Evolutionary conservation across 176 grass and related monocot genomes (phyloP), one percentile per base, ranked within the genome.

Genomic region (Avena sativa): DNA sequence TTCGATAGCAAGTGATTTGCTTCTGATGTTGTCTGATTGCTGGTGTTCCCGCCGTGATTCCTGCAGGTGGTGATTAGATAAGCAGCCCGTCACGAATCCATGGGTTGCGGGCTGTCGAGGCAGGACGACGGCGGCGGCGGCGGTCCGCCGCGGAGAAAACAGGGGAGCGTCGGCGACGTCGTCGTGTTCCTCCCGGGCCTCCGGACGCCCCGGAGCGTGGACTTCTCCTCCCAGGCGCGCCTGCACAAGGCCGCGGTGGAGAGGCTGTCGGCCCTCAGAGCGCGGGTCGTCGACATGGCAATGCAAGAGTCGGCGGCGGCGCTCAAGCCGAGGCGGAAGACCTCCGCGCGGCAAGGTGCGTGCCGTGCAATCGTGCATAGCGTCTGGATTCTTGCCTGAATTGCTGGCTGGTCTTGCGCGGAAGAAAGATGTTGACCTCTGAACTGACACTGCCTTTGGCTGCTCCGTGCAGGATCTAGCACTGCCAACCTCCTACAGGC

Each of bases 141-240:
- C 13, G 38, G 40, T 6, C 40, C 40, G 40, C 71, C 55, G 4
- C 83, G 93, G 77, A 86, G 87, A 53, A 83, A 62, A 30, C 91
- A 83, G 53, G 88, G 77, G 57, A 91, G 92, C 91, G 91, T 98
- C 74, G 93, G 93, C 32, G 92, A 98, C 69, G 90, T 98, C 60
- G 92, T 94, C 74, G 96, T 98, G 12, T 98, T 94, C 86, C 68
- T 95, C 6, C 96, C 96, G 4, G 96, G 96, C 40, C 86, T 98
- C 84, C 93, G 96, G 57, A 80, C 91, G 81, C 93, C 96, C 6
- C 80, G 82, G 67, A 32, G 61, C n/a, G 91, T 95, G 1, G 96
- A 98, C 74, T 83, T 98, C 23, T 73, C 81, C 66, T 71, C 81
- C 56, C 86, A 98, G 21, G 96, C 81, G 56, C 57, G 65, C 79